Evolutionary conservation across 139 green algal species (phyloP), one percentile per base, ranked within the genome.

Genomic region (Picochlorum sp.): DNA sequence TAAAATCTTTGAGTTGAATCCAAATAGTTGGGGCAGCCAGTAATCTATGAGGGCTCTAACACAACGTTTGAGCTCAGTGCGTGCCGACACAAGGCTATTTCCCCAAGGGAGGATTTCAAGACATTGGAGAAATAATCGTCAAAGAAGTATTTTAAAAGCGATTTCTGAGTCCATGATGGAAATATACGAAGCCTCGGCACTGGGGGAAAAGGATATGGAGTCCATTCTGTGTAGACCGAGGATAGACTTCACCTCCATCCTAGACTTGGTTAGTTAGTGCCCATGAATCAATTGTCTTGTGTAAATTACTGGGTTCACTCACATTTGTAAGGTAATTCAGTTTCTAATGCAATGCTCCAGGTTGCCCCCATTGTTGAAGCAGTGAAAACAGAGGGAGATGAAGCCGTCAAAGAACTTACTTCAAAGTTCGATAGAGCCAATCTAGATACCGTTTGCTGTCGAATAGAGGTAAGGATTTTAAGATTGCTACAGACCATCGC

Each of bases 171-270:
- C 7, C 22, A 47, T 47, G 1, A 73, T 81, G 29, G 59, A 70
- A 24, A 53, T 68, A 5, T 65, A 65, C 53, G 29, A 68, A 4
- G 73, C 73, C 1, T 31, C 22, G 2, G 3, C 44, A n/a, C 36
- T 85, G 25, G 65, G 26, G 32, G 45, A 53, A 3, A 12, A 47
- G 14, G 63, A 86, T 20, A 64, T 88, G 12, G 39, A 61, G 8
- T 35, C 63, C 5, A 32, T 86, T 25, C 69, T 82, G 6, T 71
- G 80, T 13, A 59, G 90, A 18, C 90, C 90, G 4, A 74, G 90
- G 8, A 82, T 97, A 24, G 90, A 97, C 45, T 97, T 97, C 57
- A 74, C 68, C 4, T 81, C 76, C 32, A 97, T 97, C 49, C 67
- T 95, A 4, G 58, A 67, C 33, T 88, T 73, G 57, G 90, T 96